A percentile compares a stretch with the other conserved stretches of the same genome.
phyloP scores from a whole-genome alignment of 352 stramenopile species.

The Globisporangium parvum region DNA sequence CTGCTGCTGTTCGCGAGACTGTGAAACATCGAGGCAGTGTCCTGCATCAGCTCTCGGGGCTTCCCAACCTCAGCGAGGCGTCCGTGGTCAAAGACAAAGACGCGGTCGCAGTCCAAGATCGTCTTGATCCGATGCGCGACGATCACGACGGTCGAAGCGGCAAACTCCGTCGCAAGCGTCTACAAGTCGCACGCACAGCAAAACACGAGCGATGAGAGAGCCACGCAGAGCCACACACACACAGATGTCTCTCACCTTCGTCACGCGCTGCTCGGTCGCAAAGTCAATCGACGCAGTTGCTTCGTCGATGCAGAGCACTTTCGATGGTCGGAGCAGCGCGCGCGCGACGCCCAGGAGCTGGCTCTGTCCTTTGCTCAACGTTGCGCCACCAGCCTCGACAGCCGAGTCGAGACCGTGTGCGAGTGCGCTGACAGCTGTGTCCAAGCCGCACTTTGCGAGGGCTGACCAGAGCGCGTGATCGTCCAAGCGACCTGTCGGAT shows the following conservation, averaged over 20 bases:
- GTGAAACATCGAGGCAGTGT: slow-evolving; percentile 40
- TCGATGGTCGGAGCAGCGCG: slow-evolving; percentile 83
- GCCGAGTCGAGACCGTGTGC: slow-evolving; percentile 40
- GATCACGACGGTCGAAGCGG: slow-evolving; percentile 92
- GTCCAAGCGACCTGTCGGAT: slow-evolving; percentile 34
- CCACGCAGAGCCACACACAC: not conserved
- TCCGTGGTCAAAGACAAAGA: slow-evolving; percentile 63
- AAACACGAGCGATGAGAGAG: not conserved
- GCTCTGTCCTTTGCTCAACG: slow-evolving; percentile 66
- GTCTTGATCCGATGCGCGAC: slow-evolving; percentile 97
- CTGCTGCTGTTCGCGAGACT: slow-evolving; percentile 19
- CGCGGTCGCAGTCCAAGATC: slow-evolving; percentile 92
- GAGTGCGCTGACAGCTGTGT: slow-evolving; percentile 34
- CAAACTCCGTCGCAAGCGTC: slow-evolving; percentile 91
- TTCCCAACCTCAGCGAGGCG: slow-evolving; percentile 42
- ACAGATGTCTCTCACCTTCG: slow-evolving; percentile 31
- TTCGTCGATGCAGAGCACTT: slow-evolving; percentile 93
- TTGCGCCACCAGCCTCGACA: slow-evolving; percentile 37
- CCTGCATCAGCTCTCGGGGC: slow-evolving; percentile 24
- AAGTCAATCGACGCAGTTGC: slow-evolving; percentile 89
- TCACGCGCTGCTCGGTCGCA: slow-evolving; percentile 73
- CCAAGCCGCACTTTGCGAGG: slow-evolving; percentile 42
- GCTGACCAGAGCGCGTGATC: slow-evolving; percentile 60
- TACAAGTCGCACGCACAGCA: slow-evolving; percentile 22
- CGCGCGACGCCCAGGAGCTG: slow-evolving; percentile 76